A percentile compares a stretch with the other conserved stretches of the same genome.
These are phyloP conservation scores for Carnegiea gigantea DNA, from an alignment of 179 eudicot species.

Conservation along the genomic window DNA sequence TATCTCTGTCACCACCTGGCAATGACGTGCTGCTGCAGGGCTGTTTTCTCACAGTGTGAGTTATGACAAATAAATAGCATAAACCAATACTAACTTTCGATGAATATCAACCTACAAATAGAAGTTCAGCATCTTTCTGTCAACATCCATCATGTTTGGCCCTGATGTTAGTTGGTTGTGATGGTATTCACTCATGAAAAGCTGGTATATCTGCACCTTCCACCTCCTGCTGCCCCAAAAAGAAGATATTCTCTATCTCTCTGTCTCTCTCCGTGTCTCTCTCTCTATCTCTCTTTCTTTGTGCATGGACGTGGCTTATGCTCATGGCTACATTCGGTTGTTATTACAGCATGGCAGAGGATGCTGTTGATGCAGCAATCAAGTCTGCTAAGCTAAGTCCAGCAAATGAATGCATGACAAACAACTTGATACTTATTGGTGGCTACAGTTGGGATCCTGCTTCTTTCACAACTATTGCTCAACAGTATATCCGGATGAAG, in stretches of 20 bases:
- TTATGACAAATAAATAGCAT: background rate
- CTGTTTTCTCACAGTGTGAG: background rate
- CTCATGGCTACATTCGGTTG: background rate
- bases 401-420: conserved; percentile 57
- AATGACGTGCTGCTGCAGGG: background rate
- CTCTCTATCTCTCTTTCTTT: background rate
- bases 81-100: background rate
- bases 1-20: background rate
- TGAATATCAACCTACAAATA: background rate
- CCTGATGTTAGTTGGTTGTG: background rate
- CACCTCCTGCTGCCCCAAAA: background rate
- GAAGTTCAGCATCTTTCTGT: background rate
- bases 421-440: conserved; percentile 65
- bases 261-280: background rate
- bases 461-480: conserved; percentile 79
- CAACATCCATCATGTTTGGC: background rate
- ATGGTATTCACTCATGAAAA: conserved; percentile 1
- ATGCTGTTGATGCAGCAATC: conserved; percentile 89
- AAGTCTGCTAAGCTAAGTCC: conserved; percentile 74
- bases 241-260: background rate
- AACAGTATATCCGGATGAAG: conserved; percentile 83
- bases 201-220: background rate
- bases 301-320: background rate
- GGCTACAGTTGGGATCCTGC: conserved; percentile 92
- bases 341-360: conserved; percentile 93